Base-by-base conservation (phyloP, 2,329 filamentous ascomycete species). In the Lithohypha guttulata region DNA sequence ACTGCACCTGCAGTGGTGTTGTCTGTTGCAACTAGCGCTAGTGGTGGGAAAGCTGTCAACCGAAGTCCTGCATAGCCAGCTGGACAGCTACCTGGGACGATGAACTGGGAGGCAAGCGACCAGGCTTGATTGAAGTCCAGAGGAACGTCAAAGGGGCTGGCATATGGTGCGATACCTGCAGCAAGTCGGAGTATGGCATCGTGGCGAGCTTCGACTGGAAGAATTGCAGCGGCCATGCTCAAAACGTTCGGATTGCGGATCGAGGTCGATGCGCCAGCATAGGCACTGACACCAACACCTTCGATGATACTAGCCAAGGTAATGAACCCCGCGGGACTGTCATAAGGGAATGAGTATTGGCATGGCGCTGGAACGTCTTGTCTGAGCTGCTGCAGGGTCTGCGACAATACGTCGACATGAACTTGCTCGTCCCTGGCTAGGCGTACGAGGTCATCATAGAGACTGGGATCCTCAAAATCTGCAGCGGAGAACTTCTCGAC, bases 181-280 rank as follows among this genome's bases (percentile, higher is more conserved):
- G 59, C 59, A 17, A 58, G 54, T 39, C 76, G 71, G 50, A 80
- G 61, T 59, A 76, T 79, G 4, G 77, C 61, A 0, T 68, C 69
- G 61, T 81, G 76, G 13, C 77, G 69, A 18, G 77, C 66, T 51
- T 79, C 76, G 43, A 79, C 70, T 9, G 72, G 73, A 27, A 81
- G 61, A 53, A 81, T 74, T 34, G 69, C 69, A 20, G 71, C 75
- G 1, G 75, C 76, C 8, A 68, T 68, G 1, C 70, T 71, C 29
- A 80, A 58, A 58, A 77, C 77, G 18, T 59, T 59, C 48, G 72
- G 67, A 54, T 68, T 64, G 42, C 69, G 63, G 45, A 73, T 75
- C 46, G 64, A 63, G 15, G 69, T 68, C 4, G 76, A 75, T 8
- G 75, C 76, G 29, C 73, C 71, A 28, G 80, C 65, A 56, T 76